phyloP scores from a whole-genome alignment of 495 filamentous ascomycete species.

The Parmelia sp. region DNA sequence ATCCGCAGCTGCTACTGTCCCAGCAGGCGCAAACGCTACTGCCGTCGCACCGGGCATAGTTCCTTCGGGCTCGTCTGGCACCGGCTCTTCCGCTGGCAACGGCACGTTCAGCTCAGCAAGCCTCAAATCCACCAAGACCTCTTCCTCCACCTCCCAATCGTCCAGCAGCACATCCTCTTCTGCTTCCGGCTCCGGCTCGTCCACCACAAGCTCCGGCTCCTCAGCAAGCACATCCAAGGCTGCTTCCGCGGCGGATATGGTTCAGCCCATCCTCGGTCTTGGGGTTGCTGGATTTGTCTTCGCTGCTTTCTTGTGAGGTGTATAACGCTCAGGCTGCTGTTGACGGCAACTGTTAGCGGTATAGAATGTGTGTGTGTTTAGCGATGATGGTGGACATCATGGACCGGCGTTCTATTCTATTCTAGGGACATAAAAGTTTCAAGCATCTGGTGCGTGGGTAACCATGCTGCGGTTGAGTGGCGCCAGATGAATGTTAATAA shows the following conservation, averaged over 20 bases:
- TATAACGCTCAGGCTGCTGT: neutral
- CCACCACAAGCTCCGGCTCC: constrained; percentile 15
- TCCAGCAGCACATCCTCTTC: constrained; percentile 35
- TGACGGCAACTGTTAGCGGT: constrained; percentile 3
- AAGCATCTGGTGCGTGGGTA: constrained; percentile 8
- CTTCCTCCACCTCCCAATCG: constrained; percentile 31
- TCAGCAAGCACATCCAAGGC: neutral
- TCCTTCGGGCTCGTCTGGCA: constrained; percentile 12
- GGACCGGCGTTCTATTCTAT: neutral
- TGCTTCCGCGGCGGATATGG: constrained; percentile 16
- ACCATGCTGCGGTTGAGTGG: constrained; percentile 2
- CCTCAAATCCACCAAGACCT: constrained; percentile 27
- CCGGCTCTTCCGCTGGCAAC: constrained; percentile 22
- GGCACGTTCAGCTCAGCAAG: constrained; percentile 26
- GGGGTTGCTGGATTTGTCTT: constrained; percentile 42
- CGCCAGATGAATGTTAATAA: constrained; percentile 1
- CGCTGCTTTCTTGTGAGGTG: constrained; percentile 41
- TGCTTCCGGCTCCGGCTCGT: constrained; percentile 19
- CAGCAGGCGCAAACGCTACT: constrained; percentile 39
- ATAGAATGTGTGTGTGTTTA: neutral
- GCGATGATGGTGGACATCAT: neutral
- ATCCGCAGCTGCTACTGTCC: constrained; percentile 41
- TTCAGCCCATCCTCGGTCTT: constrained; percentile 29
- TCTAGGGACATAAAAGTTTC: constrained; percentile 9
- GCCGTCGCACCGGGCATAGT: constrained; percentile 1